Percentiles rank a stretch among this genome's conserved stretches.
phyloP scores from a whole-genome alignment of 352 stramenopile genomes.

The Plasmopara muralis region DNA sequence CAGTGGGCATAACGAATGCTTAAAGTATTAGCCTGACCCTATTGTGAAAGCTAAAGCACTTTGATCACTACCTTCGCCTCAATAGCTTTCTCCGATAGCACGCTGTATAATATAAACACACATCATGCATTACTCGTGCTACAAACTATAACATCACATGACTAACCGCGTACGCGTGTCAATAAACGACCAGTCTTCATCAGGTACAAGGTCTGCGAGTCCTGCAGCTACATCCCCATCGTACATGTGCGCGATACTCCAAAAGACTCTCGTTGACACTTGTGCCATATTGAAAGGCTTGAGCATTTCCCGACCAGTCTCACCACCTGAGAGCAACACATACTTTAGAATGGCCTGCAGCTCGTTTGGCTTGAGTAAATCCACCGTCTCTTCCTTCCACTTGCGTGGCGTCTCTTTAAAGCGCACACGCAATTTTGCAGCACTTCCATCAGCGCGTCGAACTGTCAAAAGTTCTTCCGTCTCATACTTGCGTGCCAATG shows the following conservation, averaged over 20 bases:
- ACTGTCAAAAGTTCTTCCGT: slow-evolving; percentile 31
- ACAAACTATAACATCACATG: not conserved
- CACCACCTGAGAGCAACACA: slow-evolving; percentile 67
- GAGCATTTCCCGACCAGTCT: slow-evolving; percentile 80
- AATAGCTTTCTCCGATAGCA: slow-evolving; percentile 70
- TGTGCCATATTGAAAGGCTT: slow-evolving; percentile 90
- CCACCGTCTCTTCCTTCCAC: slow-evolving; percentile 74
- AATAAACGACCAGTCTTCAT: slow-evolving; percentile 82
- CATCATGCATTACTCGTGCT: slow-evolving; percentile 1
- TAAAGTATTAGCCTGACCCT: not conserved
- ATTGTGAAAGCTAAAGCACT: not conserved
- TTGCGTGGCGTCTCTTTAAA: slow-evolving; percentile 78
- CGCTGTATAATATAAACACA: slow-evolving; percentile 21
- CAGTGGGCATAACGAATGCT: not conserved
- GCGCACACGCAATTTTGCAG: slow-evolving; percentile 50
- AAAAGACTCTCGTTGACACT: slow-evolving; percentile 78
- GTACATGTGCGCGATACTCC: slow-evolving; percentile 75
- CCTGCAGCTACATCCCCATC: slow-evolving; percentile 61
- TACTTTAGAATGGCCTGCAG: slow-evolving; percentile 77
- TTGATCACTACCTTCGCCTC: slow-evolving; percentile 53
- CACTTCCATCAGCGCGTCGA: slow-evolving; percentile 17
- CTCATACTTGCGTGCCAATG: slow-evolving; percentile 54
- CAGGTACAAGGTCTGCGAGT: slow-evolving; percentile 56
- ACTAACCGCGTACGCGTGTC: slow-evolving; percentile 58
- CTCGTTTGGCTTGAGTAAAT: slow-evolving; percentile 55